Evolutionary conservation across 140 eudicot species (phyloP).

Genomic region (Senecio squalidus): DNA sequence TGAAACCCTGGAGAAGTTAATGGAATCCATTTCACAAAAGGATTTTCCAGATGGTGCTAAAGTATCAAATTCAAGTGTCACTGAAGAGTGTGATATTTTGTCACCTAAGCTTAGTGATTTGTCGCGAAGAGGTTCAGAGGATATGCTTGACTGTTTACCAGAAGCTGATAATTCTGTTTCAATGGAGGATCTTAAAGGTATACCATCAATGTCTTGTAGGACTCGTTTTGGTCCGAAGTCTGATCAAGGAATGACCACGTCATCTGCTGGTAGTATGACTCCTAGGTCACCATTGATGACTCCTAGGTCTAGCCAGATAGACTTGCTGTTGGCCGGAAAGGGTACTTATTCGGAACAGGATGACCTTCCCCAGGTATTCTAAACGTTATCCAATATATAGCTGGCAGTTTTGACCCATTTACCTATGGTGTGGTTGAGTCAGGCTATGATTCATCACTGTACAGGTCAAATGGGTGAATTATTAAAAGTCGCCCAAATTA

Average conservation of each 20-base stretch:
- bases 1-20: slow-evolving; percentile 83
- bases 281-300: slow-evolving; percentile 89
- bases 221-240: slow-evolving; percentile 98
- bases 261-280: slow-evolving; percentile 98
- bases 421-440: too few relatives aligned
- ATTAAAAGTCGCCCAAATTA: too few relatives aligned
- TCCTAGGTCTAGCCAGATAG: slow-evolving; percentile 69
- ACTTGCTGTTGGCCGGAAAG: slow-evolving; percentile 74
- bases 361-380: slow-evolving; percentile 79
- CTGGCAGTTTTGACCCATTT: too few relatives aligned
- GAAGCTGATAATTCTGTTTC: slow-evolving; percentile 68
- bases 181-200: slow-evolving; percentile 76
- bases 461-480: too few relatives aligned
- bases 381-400: slow-evolving; percentile 2
- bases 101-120: slow-evolving; percentile 87
- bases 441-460: too few relatives aligned
- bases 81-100: slow-evolving; percentile 68
- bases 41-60: slow-evolving; percentile 58
- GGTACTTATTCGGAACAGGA: slow-evolving; percentile 84
- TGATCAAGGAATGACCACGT: slow-evolving; percentile 93
- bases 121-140: slow-evolving; percentile 98
- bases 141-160: slow-evolving; percentile 84
- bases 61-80: slow-evolving; percentile 65
- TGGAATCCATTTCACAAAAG: slow-evolving; percentile 66
- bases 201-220: slow-evolving; percentile 86